Evolutionary conservation across 148 eudicot genomes (phyloP).

Genomic region (Amaranthus palmeri): DNA sequence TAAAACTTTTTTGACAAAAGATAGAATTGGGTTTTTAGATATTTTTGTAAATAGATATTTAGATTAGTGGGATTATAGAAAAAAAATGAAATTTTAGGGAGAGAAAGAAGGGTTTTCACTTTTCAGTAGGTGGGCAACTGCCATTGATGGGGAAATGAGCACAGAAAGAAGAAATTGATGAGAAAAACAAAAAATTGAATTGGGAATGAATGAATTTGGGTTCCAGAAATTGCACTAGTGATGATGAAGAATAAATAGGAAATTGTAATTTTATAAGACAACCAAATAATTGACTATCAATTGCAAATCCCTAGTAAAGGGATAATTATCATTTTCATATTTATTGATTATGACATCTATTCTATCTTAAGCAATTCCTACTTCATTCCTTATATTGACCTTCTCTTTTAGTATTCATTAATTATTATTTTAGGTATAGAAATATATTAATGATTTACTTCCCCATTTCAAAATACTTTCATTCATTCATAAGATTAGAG

Average conservation of each 20-base stretch:
- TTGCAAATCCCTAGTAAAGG: background rate
- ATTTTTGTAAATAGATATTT: background rate
- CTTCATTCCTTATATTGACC: too few species aligned
- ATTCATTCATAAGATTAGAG: too few species aligned
- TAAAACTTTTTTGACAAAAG: background rate
- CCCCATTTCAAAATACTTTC: too few species aligned
- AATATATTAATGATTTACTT: too few species aligned
- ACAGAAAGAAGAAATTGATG: background rate
- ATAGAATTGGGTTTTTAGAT: background rate
- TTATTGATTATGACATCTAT: conserved; percentile 7
- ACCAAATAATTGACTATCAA: background rate
- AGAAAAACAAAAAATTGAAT: background rate
- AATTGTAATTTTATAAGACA: background rate
- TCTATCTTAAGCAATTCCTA: background rate
- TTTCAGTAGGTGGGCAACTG: background rate
- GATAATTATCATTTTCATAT: background rate
- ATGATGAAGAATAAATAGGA: background rate
- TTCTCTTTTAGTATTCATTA: too few species aligned
- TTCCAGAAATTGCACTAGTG: background rate
- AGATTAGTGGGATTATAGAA: background rate
- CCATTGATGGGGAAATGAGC: conserved; percentile 5
- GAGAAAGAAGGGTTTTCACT: background rate
- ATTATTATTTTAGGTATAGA: too few species aligned
- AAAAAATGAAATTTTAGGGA: background rate
- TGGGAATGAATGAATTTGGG: background rate